Conservation (phyloP, 371 early-diverging fungal genomes). For the Furculomyces boomerangus region DNA sequence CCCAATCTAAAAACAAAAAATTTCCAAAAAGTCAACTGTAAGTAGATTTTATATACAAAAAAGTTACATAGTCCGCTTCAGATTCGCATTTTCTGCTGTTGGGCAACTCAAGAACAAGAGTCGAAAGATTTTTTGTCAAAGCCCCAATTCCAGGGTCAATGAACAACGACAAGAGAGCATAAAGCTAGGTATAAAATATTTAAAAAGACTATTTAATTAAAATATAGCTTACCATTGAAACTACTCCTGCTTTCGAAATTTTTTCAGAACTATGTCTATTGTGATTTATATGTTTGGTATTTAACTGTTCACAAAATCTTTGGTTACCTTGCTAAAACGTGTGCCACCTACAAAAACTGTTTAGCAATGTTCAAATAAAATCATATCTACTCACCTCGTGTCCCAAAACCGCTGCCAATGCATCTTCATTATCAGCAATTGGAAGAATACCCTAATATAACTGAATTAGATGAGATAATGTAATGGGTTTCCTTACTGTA, state of each 20-base stretch:
- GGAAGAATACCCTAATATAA: constrained; percentile 45
- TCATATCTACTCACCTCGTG: constrained; percentile 40
- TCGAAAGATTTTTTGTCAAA: constrained; percentile 29
- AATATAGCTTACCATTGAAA: constrained; percentile 29
- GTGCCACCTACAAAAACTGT: constrained; percentile 5
- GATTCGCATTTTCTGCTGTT: constrained; percentile 76
- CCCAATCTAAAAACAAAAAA: background rate
- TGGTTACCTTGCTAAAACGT: constrained; percentile 3
- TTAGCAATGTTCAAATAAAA: background rate
- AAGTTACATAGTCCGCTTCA: constrained; percentile 76
- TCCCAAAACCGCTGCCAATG: constrained; percentile 81
- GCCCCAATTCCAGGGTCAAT: constrained; percentile 29
- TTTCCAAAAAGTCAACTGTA: background rate
- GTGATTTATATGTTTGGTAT: constrained; percentile 54
- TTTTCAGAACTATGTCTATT: constrained; percentile 69
- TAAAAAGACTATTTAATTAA: constrained; percentile 58
- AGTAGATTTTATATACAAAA: background rate
- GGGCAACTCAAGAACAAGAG: constrained; percentile 50
- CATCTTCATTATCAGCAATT: constrained; percentile 58
- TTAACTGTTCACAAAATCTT: constrained; percentile 14
- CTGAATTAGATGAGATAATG: constrained; percentile 4
- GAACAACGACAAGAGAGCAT: constrained; percentile 17
- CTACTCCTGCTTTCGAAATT: constrained; percentile 49
- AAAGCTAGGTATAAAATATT: constrained; percentile 69
- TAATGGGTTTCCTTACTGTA: constrained; percentile 27